Percentiles rank a stretch among this genome's conserved stretches.
These are phyloP conservation scores for Fusarium succisae DNA, from an alignment of 2,329 filamentous ascomycete species.

Conservation along the genomic window DNA sequence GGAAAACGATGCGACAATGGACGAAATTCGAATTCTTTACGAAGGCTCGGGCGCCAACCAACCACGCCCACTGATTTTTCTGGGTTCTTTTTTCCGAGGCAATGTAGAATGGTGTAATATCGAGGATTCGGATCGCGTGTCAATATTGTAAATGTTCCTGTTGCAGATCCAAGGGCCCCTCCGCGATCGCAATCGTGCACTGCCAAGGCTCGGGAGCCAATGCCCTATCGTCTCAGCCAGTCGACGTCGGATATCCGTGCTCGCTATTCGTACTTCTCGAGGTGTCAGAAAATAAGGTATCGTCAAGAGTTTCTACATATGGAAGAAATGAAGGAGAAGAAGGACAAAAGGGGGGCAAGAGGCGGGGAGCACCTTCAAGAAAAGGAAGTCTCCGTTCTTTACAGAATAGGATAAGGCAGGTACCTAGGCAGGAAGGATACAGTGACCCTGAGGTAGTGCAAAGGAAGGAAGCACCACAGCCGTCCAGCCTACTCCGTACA, in stretches of 20 bases:
- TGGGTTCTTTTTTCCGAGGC: background rate
- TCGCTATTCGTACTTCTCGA: background rate
- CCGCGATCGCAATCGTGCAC: constrained; percentile 34
- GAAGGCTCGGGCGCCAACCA: background rate
- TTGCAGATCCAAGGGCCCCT: constrained; percentile 15
- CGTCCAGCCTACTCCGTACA: background rate
- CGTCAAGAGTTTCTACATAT: background rate
- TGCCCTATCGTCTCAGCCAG: constrained; percentile 14
- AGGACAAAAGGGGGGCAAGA: constrained; percentile 6
- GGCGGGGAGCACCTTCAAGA: constrained; percentile 29
- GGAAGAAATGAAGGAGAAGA: background rate
- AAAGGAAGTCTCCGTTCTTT: constrained; percentile 29
- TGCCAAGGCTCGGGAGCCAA: constrained; percentile 42
- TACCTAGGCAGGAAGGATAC: background rate
- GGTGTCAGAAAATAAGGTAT: background rate
- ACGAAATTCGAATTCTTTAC: background rate
- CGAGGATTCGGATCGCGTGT: background rate
- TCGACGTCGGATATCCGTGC: constrained; percentile 20
- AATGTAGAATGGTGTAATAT: background rate
- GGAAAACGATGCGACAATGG: constrained; percentile 26
- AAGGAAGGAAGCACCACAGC: constrained; percentile 9
- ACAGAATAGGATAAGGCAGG: background rate
- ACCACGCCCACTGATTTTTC: background rate
- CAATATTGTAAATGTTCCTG: background rate
- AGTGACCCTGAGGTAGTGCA: constrained; percentile 18